phyloP scores from a whole-genome alignment of 1,284 basidiomycete genomes.

The Mycena sp. region DNA sequence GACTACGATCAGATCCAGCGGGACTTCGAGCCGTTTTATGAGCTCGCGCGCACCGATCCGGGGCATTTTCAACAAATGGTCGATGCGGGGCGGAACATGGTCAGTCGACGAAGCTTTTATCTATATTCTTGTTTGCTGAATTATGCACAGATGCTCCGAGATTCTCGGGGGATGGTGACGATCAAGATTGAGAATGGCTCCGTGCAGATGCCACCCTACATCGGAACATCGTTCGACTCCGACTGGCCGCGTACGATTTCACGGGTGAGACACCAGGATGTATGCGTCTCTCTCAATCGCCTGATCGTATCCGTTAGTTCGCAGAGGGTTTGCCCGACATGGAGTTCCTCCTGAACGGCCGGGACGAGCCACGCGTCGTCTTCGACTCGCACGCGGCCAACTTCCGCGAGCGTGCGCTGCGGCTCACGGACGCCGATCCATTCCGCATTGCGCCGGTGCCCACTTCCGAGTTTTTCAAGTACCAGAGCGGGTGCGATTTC shows the following conservation, averaged over 20 bases:
- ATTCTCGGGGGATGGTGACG: constrained; percentile 17
- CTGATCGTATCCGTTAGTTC: constrained; percentile 15
- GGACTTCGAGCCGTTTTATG: constrained; percentile 30
- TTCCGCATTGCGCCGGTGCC: constrained; percentile 21
- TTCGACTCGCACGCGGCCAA: constrained; percentile 17
- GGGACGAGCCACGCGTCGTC: constrained; percentile 28
- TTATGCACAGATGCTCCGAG: constrained; percentile 12
- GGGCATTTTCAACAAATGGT: constrained; percentile 15
- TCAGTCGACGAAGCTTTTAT: not conserved
- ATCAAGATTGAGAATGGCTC: constrained; percentile 16
- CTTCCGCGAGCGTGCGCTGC: not conserved
- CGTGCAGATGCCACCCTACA: constrained; percentile 18
- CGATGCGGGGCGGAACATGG: constrained; percentile 6
- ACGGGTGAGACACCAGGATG: too few species aligned
- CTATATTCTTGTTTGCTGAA: not conserved
- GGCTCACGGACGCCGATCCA: constrained; percentile 7
- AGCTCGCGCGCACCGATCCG: constrained; percentile 10
- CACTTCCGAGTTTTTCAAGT: constrained; percentile 21
- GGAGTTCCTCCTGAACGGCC: constrained; percentile 27
- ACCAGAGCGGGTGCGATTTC: constrained; percentile 21
- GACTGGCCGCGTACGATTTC: constrained; percentile 10
- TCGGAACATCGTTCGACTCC: constrained; percentile 9
- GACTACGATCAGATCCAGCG: constrained; percentile 28
- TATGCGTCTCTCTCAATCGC: not conserved
- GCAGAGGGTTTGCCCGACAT: constrained; percentile 21